A percentile compares a stretch with the other conserved stretches of the same genome.
Conservation (phyloP, 1,284 basidiomycete genomes). For the Hemileia vastatrix region DNA sequence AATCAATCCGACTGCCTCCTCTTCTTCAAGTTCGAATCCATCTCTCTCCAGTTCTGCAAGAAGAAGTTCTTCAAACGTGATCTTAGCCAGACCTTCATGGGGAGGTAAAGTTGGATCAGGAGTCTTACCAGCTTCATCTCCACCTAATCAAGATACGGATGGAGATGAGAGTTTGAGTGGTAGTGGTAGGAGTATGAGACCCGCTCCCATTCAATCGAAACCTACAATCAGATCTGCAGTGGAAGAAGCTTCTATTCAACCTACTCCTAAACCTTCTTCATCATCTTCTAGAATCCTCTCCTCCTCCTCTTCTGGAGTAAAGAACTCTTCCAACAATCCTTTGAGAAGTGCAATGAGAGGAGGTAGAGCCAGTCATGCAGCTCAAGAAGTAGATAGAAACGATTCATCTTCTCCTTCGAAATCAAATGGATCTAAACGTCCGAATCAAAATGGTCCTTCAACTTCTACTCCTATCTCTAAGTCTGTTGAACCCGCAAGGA, state of each 20-base stretch:
- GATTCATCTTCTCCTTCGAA: not conserved
- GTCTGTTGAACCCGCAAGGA: not conserved
- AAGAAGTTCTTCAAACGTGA: not conserved
- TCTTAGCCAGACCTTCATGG: not conserved
- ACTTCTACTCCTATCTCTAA: not conserved
- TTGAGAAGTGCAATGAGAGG: not conserved
- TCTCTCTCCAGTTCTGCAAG: not conserved
- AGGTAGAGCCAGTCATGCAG: not conserved
- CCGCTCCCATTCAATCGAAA: not conserved
- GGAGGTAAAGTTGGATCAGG: not conserved
- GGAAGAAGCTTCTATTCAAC: not conserved
- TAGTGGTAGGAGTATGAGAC: not conserved
- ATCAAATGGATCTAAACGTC: not conserved
- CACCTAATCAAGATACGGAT: not conserved
- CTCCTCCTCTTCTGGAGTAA: no score
- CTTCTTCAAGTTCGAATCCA: not conserved
- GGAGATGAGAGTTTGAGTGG: not conserved
- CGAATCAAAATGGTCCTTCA: not conserved
- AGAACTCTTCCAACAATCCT: no score
- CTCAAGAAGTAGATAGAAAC: not conserved
- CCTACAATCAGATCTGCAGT: not conserved
- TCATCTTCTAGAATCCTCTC: no score
- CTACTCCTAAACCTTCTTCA: not conserved
- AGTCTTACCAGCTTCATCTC: not conserved
- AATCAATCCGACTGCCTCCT: not conserved